Percentiles rank a stretch among this genome's conserved stretches.
phyloP scores from a whole-genome alignment of 495 filamentous ascomycete species.

The Tuber microsphaerosporum region DNA sequence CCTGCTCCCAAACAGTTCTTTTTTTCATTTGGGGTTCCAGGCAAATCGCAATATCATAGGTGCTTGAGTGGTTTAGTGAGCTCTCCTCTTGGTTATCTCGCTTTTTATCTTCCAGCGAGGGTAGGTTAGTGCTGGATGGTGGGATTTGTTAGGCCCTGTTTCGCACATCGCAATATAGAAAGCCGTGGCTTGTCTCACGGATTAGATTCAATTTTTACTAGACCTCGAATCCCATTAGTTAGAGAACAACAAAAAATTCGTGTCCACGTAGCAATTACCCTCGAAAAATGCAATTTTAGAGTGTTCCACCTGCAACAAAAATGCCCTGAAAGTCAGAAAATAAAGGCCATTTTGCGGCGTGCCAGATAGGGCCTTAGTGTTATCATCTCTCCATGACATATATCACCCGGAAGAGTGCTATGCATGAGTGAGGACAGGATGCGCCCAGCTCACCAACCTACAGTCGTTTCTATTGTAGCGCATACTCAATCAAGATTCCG shows the following conservation, averaged over 20 bases:
- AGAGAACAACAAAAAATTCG: too few species aligned
- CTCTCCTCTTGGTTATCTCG: not conserved
- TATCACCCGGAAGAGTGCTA: not conserved
- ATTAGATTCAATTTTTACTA: too few species aligned
- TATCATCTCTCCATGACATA: not conserved
- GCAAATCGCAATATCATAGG: not conserved
- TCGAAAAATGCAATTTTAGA: too few species aligned
- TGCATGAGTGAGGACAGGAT: not conserved
- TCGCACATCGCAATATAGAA: too few species aligned
- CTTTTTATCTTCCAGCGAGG: not conserved
- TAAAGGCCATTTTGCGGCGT: too few species aligned
- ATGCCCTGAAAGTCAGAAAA: too few species aligned
- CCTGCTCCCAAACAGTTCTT: too few species aligned
- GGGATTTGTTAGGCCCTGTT: not conserved
- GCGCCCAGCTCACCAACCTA: not conserved
- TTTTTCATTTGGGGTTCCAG: too few species aligned
- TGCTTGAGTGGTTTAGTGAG: not conserved
- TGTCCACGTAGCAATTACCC: too few species aligned
- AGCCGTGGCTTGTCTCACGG: too few species aligned
- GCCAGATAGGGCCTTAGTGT: not conserved
- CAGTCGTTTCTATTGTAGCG: not conserved
- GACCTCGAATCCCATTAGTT: too few species aligned
- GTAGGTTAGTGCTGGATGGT: not conserved
- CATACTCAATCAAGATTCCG: not conserved
- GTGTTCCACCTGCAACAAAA: too few species aligned